A percentile compares a stretch with the other conserved stretches of the same genome.
Evolutionary conservation across 495 filamentous ascomycete species (phyloP).

Genomic region (Penicillium cosmopolitanum): DNA sequence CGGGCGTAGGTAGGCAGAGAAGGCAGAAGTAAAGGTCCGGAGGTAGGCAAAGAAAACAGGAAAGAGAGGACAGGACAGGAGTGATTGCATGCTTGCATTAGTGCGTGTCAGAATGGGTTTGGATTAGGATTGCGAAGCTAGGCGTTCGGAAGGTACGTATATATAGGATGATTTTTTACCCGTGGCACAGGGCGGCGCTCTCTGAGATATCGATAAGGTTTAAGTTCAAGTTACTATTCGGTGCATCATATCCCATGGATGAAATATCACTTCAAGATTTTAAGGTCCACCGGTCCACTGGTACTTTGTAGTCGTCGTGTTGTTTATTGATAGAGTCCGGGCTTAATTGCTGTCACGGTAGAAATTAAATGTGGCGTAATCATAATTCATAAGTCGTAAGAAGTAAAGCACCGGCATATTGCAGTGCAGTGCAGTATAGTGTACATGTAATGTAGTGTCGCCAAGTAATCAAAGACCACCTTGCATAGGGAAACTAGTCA

Average conservation of each 20-base stretch:
- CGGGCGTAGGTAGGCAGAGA: slow-evolving; percentile 35
- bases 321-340: background rate
- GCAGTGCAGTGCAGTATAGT: background rate
- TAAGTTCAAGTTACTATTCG: slow-evolving; percentile 1
- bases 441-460: background rate
- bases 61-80: background rate
- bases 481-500: slow-evolving; percentile 94
- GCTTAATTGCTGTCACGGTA: no score
- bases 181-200: slow-evolving; percentile 21
- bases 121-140: slow-evolving; percentile 23
- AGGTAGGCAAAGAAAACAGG: slow-evolving; percentile 19
- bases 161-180: slow-evolving; percentile 23
- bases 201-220: slow-evolving; percentile 18
- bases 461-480: slow-evolving; percentile 74
- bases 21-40: no score
- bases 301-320: background rate
- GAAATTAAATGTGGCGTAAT: no score
- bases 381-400: no score
- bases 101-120: slow-evolving; percentile 17
- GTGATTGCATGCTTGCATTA: background rate
- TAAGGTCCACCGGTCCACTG: background rate
- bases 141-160: slow-evolving; percentile 10
- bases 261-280: background rate
- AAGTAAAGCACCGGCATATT: background rate
- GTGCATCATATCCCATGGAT: slow-evolving; percentile 29